phyloP scores from a whole-genome alignment of 2,329 filamentous ascomycete genomes.

The Fusarium zealandicum region DNA sequence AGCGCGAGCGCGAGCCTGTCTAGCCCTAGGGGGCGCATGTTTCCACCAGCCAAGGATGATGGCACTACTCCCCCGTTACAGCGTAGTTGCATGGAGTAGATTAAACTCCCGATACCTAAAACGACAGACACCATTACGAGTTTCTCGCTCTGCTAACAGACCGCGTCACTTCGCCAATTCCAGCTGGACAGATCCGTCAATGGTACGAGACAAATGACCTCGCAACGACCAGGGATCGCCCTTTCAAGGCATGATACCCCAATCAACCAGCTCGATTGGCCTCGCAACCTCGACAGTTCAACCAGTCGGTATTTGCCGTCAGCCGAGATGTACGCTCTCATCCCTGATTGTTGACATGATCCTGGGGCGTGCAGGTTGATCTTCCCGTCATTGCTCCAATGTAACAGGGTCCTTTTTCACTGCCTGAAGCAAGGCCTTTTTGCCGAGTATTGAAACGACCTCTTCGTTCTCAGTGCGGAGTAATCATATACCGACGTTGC shows the following conservation, averaged over 20 bases:
- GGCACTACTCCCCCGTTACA: no score
- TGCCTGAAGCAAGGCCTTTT: constrained; percentile 10
- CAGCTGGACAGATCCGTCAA: constrained; percentile 29
- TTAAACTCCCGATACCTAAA: neutral
- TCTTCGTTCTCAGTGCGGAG: neutral
- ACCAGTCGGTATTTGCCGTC: neutral
- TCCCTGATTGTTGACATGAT: neutral
- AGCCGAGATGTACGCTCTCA: neutral
- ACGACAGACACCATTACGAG: constrained; percentile 15
- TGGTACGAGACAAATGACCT: constrained; percentile 5
- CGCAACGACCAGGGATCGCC: constrained; percentile 8
- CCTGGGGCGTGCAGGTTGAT: neutral
- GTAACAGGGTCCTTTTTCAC: neutral
- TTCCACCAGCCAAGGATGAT: no score
- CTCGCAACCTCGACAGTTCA: no score
- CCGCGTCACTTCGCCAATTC: constrained; percentile 30
- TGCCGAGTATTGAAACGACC: neutral
- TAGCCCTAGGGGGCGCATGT: no score
- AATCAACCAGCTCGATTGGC: constrained; percentile 13
- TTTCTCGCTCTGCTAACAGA: constrained; percentile 9
- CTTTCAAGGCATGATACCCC: neutral
- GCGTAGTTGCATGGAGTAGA: no score
- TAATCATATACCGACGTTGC: constrained; percentile 6
- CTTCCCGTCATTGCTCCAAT: neutral
- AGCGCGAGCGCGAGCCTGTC: no score